These are phyloP conservation scores for Miscanthus lutarioriparius DNA, from an alignment of 176 grass and related monocot genomes.

Conservation along the genomic window DNA sequence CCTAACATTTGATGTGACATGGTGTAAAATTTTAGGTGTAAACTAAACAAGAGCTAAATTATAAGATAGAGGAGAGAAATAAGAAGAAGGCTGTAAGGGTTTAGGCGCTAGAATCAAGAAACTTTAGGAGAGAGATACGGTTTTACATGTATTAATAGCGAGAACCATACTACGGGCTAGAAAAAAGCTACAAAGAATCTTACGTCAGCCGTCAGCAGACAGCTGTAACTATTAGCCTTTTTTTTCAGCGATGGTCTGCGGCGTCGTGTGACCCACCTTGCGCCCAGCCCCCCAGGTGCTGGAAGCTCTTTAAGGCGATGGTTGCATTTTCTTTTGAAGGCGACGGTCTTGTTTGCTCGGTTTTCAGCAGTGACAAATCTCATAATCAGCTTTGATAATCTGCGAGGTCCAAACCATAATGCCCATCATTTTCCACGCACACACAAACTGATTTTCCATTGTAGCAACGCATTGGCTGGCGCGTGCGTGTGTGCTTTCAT, in stretches of 20 bases:
- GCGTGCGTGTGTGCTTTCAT: background rate
- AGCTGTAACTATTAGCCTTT: no score
- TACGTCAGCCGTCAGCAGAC: no score
- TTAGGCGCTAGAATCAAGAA: no score
- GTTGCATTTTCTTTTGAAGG: background rate
- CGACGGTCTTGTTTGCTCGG: background rate
- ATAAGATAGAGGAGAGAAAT: no score
- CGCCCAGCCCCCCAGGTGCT: background rate
- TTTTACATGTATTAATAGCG: no score
- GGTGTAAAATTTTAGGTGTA: no score
- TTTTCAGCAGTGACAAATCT: background rate
- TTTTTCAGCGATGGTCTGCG: background rate
- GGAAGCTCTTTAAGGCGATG: slow-evolving; percentile 7
- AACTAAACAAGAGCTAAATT: no score
- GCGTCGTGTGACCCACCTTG: background rate
- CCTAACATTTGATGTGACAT: no score
- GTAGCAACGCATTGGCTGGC: background rate
- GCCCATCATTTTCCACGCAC: background rate
- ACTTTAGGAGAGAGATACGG: no score
- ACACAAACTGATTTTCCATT: background rate
- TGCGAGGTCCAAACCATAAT: background rate
- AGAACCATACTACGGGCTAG: no score
- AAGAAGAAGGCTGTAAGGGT: no score
- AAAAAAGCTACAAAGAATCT: no score
- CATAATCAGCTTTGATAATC: background rate